A percentile compares a stretch with the other conserved stretches of the same genome.
phyloP scores from a whole-genome alignment of 2,329 filamentous ascomycete genomes.

The Aspergillus cejpii region DNA sequence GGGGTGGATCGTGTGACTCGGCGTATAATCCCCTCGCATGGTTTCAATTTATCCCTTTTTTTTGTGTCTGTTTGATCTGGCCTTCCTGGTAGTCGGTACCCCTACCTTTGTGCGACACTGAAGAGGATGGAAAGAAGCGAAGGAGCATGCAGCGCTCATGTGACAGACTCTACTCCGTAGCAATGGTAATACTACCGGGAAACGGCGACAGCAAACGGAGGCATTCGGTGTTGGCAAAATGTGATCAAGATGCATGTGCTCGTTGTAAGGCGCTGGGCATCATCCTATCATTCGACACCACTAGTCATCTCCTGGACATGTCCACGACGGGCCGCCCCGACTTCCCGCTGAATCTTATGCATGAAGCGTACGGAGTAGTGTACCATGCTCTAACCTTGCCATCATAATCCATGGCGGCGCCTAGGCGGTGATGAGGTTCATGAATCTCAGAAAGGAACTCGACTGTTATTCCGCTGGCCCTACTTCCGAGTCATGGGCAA shows the following conservation, averaged over 20 bases:
- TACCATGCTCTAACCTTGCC: constrained; percentile 6
- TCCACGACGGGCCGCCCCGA: constrained; percentile 27
- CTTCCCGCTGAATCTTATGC: constrained; percentile 28
- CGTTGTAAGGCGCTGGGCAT: constrained; percentile 19
- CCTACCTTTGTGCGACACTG: not conserved
- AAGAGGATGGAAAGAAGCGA: not conserved
- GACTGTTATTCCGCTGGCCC: no score
- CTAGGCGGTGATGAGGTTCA: not conserved
- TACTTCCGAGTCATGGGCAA: not conserved
- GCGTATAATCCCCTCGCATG: constrained; percentile 1
- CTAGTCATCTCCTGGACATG: constrained; percentile 22
- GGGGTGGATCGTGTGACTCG: constrained; percentile 17
- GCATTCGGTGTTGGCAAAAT: constrained; percentile 3
- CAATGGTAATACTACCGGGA: constrained; percentile 6
- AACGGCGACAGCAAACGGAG: constrained; percentile 13
- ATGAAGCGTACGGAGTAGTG: constrained; percentile 18
- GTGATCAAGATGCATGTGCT: constrained; percentile 19
- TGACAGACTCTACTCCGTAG: constrained; percentile 2
- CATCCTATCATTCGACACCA: constrained; percentile 11
- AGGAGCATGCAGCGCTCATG: not conserved
- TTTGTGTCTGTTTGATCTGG: not conserved
- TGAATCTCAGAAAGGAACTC: not conserved
- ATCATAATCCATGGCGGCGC: not conserved
- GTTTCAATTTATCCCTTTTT: not conserved
- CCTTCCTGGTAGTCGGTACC: not conserved